These are phyloP conservation scores for Fusarium guadeloupense DNA, from an alignment of 2,329 filamentous ascomycete genomes.

Conservation along the genomic window DNA sequence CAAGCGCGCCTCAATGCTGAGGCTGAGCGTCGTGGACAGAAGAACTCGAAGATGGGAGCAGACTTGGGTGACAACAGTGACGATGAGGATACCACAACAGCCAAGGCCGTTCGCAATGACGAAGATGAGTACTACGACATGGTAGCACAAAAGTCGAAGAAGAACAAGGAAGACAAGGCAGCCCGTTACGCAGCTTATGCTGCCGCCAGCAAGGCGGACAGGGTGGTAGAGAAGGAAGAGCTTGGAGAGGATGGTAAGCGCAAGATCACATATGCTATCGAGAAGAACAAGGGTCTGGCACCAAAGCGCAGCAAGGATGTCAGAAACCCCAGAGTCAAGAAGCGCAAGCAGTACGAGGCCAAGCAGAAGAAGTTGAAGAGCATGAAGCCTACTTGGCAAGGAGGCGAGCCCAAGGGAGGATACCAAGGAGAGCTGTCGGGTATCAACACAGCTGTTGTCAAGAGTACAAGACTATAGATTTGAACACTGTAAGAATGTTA, in stretches of 20 bases:
- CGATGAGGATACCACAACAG: constrained; percentile 68
- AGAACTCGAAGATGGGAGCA: constrained; percentile 68
- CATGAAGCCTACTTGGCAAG: constrained; percentile 86
- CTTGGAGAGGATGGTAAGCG: constrained; percentile 87
- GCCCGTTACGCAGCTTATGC: constrained; percentile 65
- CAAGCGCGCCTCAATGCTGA: constrained; percentile 88
- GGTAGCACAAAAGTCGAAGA: constrained; percentile 73
- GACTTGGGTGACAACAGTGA: constrained; percentile 75
- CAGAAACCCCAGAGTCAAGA: constrained; percentile 95
- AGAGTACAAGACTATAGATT: constrained; percentile 85
- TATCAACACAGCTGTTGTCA: constrained; percentile 93
- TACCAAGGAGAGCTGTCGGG: constrained; percentile 93
- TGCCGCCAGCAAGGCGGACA: constrained; percentile 70
- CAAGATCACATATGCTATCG: constrained; percentile 90
- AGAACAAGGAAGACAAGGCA: constrained; percentile 78
- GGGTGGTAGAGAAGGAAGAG: constrained; percentile 71
- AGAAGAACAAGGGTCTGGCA: constrained; percentile 96
- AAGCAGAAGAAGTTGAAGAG: constrained; percentile 97
- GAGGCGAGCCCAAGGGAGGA: constrained; percentile 82
- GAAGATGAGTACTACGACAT: constrained; percentile 90
- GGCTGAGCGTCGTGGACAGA: constrained; percentile 82
- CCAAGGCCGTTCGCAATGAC: constrained; percentile 62
- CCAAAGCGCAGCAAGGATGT: constrained; percentile 93
- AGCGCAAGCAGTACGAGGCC: constrained; percentile 93
- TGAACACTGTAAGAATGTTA: constrained; percentile 14